phyloP scores from a whole-genome alignment of 352 stramenopile genomes.

The Pythium aristosporum region DNA sequence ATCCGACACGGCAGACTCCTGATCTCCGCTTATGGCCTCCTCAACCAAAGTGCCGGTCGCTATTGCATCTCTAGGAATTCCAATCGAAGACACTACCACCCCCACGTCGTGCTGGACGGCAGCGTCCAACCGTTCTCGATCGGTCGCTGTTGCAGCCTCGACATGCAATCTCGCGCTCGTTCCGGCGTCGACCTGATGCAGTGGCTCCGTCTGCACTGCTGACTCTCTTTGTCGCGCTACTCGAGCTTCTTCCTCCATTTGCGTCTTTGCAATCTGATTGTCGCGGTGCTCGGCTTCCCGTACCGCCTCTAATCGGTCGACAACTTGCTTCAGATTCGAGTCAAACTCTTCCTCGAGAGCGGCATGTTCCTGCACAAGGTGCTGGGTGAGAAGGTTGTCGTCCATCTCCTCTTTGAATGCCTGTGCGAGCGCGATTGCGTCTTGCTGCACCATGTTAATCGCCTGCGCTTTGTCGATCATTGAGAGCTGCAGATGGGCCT shows the following conservation, averaged over 20 bases:
- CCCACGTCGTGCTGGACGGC: constrained; percentile 8
- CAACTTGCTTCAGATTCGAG: constrained; percentile 39
- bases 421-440: constrained; percentile 49
- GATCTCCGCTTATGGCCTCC: not conserved
- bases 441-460: constrained; percentile 49
- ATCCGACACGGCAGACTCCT: constrained; percentile 20
- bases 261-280: not conserved
- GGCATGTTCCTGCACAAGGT: constrained; percentile 49
- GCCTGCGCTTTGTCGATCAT: constrained; percentile 59
- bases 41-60: not conserved
- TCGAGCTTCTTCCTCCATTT: constrained; percentile 29
- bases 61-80: not conserved
- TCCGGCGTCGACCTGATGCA: constrained; percentile 30
- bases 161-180: constrained; percentile 41
- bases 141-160: constrained; percentile 35
- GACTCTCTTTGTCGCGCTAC: constrained; percentile 39
- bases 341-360: constrained; percentile 53
- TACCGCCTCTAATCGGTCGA: constrained; percentile 40
- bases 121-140: constrained; percentile 19
- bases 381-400: constrained; percentile 37
- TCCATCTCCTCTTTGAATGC: constrained; percentile 77
- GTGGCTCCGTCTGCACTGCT: constrained; percentile 49
- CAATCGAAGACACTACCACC: not conserved
- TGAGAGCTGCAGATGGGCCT: constrained; percentile 56
- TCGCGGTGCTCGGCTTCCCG: constrained; percentile 36